A percentile compares a stretch with the other conserved stretches of the same genome.
These are phyloP conservation scores for Bimuria novae-zelandiae DNA, from an alignment of 2,329 filamentous ascomycete genomes.

Conservation along the genomic window DNA sequence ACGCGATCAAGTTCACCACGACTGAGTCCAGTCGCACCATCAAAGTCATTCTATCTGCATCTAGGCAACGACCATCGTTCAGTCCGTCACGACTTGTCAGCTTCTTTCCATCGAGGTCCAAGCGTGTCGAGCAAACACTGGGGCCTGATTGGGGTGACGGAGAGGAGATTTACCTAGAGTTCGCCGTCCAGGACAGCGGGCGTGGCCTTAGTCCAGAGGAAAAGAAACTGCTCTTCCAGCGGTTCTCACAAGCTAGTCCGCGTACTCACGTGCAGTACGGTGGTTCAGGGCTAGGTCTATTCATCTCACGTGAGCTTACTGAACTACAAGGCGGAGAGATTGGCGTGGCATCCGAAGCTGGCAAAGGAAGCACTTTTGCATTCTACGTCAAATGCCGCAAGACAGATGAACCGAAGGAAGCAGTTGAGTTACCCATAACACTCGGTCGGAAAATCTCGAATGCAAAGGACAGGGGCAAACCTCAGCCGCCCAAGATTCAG, in stretches of 20 bases:
- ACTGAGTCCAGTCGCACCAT: slow-evolving; percentile 66
- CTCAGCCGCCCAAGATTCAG: slow-evolving; percentile 35
- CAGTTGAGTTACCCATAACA: slow-evolving; percentile 30
- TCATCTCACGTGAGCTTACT: slow-evolving; percentile 78
- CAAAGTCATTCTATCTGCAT: slow-evolving; percentile 67
- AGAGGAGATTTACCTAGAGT: slow-evolving; percentile 67
- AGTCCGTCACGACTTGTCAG: slow-evolving; percentile 55
- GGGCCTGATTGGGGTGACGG: slow-evolving; percentile 72
- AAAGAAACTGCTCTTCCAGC: slow-evolving; percentile 74
- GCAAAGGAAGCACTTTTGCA: slow-evolving; percentile 73
- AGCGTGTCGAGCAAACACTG: slow-evolving; percentile 53
- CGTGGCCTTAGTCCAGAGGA: slow-evolving; percentile 73
- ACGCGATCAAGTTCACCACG: slow-evolving; percentile 81
- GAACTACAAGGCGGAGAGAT: slow-evolving; percentile 82
- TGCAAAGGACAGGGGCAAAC: slow-evolving; percentile 29
- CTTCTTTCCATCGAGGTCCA: slow-evolving; percentile 64
- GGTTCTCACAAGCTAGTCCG: slow-evolving; percentile 78
- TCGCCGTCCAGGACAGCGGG: slow-evolving; percentile 78
- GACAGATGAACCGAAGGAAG: slow-evolving; percentile 48
- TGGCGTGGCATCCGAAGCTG: slow-evolving; percentile 69
- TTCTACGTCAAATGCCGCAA: slow-evolving; percentile 75
- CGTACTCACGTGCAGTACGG: slow-evolving; percentile 79
- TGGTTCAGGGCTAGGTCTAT: slow-evolving; percentile 76
- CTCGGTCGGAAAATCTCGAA: slow-evolving; percentile 37
- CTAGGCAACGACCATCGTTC: slow-evolving; percentile 57